Evolutionary conservation across 2,329 filamentous ascomycete genomes (phyloP), one percentile per base, ranked within the genome.

Genomic region (Colletotrichum kahawae): DNA sequence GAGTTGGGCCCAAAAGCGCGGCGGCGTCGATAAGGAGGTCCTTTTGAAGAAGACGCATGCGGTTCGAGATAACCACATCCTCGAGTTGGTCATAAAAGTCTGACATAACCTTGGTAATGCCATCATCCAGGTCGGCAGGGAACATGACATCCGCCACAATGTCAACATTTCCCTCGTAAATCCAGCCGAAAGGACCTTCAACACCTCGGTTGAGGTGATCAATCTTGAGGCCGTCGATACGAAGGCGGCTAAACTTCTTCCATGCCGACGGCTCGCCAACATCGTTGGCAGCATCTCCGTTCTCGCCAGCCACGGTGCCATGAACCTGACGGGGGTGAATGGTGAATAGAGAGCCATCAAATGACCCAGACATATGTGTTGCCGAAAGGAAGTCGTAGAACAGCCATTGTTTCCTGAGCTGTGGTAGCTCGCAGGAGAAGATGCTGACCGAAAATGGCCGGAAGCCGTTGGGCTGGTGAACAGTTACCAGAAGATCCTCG

Each of bases 341-440:
- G 0, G 96, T 98, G 83, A 99, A 99, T 4, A 99, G 89, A 0
- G 97, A 98, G 70, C 97, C 95, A 81, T 99, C 97, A 79, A 95
- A 98, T 1, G 95, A 97, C 2, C 97, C 97, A 14, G 95, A 98
- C 92, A 98, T 98, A 83, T 97, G 96, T 81, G 95, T 98, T 21
- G 97, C 97, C 1, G 95, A 97, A 33, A 99, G 86, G 79, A 99
- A 97, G 83, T 99, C 97, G 86, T 99, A 99, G 83, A 98, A 98
- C 0, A 99, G 89, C 94, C 95, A 99, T 81, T 98, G 96, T 82
- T 98, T 98, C 67, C 97, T 92, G 62, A 99, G 87, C 80, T 97
- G 94, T 2, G 97, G 96, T 51, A 99, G 90, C 81, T 98, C 96
- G 83, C 96, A 98, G 8, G 95, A 97, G 86, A 95, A 99, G 76